phyloP scores from a whole-genome alignment of 2,329 filamentous ascomycete genomes.

The Coniochaeta sp. region DNA sequence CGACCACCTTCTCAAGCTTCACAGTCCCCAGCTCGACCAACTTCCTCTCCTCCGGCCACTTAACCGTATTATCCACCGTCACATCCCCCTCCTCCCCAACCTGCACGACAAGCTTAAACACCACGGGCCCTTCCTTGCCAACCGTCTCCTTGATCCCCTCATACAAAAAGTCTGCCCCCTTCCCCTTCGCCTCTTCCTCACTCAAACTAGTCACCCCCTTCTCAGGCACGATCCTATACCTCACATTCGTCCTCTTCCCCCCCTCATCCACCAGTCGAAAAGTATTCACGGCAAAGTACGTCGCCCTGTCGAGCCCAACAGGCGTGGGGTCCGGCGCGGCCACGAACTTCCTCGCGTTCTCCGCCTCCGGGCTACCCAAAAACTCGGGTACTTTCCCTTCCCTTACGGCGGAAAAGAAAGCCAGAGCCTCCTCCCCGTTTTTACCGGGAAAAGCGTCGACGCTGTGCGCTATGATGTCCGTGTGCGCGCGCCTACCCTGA shows the following conservation, averaged over 20 bases:
- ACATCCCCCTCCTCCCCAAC: conserved; percentile 24
- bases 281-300: conserved; percentile 41
- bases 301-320: conserved; percentile 37
- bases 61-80: conserved; percentile 18
- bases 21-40: conserved; percentile 44
- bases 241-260: conserved; percentile 35
- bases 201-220: conserved; percentile 31
- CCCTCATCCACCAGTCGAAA: conserved; percentile 34
- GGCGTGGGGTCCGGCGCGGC: conserved; percentile 41
- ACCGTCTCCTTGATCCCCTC: conserved; percentile 33
- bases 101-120: conserved; percentile 42
- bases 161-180: conserved; percentile 24
- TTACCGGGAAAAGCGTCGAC: conserved; percentile 43
- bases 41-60: conserved; percentile 44
- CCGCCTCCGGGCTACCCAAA: conserved; percentile 29
- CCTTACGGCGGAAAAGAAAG: conserved; percentile 35
- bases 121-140: conserved; percentile 26
- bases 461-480: conserved; percentile 48
- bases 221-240: conserved; percentile 42
- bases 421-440: conserved; percentile 45
- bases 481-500: conserved; percentile 34
- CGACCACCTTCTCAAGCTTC: conserved; percentile 30
- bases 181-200: conserved; percentile 9
- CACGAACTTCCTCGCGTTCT: conserved; percentile 39
- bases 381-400: conserved; percentile 31